Conservation (phyloP, 495 filamentous ascomycete genomes). For the Ascobolus immersus region DNA sequence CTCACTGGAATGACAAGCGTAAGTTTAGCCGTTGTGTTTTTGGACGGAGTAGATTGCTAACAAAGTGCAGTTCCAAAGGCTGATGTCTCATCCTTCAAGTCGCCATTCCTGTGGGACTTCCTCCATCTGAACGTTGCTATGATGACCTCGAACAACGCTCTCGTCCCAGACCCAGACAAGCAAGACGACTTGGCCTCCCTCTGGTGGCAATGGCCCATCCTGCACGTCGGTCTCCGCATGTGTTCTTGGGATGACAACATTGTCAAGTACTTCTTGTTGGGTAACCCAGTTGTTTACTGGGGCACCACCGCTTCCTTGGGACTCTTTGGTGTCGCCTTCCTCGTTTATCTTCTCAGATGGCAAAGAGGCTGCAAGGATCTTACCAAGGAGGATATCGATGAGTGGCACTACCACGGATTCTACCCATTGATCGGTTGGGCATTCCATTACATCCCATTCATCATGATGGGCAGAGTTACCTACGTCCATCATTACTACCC, state of each 20-base stretch:
- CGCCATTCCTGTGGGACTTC: slow-evolving; percentile 88
- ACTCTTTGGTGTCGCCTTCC: slow-evolving; percentile 39
- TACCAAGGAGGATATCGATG: slow-evolving; percentile 51
- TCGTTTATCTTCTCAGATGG: slow-evolving; percentile 84
- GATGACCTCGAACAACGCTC: slow-evolving; percentile 99
- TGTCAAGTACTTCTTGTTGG: slow-evolving; percentile 93
- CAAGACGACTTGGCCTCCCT: slow-evolving; percentile 91
- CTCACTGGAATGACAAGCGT: slow-evolving; percentile 79
- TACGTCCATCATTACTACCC: slow-evolving; percentile 99
- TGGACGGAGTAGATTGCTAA: slow-evolving; percentile 7
- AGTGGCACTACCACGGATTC: slow-evolving; percentile 77
- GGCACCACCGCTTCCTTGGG: slow-evolving; percentile 56
- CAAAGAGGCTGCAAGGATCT: slow-evolving; percentile 82
- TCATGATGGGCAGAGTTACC: slow-evolving; percentile 92
- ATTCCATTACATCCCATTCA: slow-evolving; percentile 83
- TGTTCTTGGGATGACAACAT: slow-evolving; percentile 92
- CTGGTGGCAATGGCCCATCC: slow-evolving; percentile 96
- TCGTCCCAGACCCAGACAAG: slow-evolving; percentile 95
- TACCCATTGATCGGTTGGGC: slow-evolving; percentile 90
- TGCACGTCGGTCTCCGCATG: slow-evolving; percentile 89
- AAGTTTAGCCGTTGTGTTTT: slow-evolving; percentile 17
- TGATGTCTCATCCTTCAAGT: slow-evolving; percentile 82
- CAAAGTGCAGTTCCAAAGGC: slow-evolving; percentile 51
- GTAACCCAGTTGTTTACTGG: slow-evolving; percentile 94
- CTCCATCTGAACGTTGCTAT: slow-evolving; percentile 95